phyloP scores from a whole-genome alignment of 208 protist genomes.

The Acanthamoeba royreba region DNA sequence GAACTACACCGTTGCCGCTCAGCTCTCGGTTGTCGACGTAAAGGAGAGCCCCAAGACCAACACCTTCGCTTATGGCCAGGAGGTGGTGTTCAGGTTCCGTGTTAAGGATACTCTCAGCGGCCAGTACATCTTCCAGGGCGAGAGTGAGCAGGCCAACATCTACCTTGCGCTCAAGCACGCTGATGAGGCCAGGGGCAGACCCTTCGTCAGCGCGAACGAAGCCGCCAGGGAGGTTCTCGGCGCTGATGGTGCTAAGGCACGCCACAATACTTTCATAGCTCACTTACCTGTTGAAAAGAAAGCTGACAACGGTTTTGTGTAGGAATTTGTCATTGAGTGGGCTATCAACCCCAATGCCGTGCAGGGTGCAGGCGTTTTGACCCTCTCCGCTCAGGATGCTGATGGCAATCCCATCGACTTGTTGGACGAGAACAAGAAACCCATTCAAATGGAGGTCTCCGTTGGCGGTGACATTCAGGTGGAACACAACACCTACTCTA shows the following conservation, averaged over 20 bases:
- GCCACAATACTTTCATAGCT: neutral
- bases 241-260: neutral
- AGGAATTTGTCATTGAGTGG: conserved; percentile 19
- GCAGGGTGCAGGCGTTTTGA: neutral
- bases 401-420: conserved; percentile 3
- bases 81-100: neutral
- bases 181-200: neutral
- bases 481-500: neutral
- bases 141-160: neutral
- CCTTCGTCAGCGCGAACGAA: neutral
- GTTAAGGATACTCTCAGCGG: conserved; percentile 28
- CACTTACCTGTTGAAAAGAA: neutral
- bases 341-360: conserved; percentile 48
- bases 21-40: neutral
- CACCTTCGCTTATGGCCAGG: conserved; percentile 14
- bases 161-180: conserved; percentile 25
- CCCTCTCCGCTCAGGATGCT: neutral
- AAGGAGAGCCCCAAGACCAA: neutral
- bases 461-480: conserved; percentile 48
- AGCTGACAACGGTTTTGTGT: neutral
- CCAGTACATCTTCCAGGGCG: neutral
- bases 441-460: neutral
- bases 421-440: neutral
- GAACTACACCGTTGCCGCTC: neutral
- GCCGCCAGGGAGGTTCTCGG: neutral